phyloP scores from a whole-genome alignment of 2,329 filamentous ascomycete species.

The Emmonsia crescens region DNA sequence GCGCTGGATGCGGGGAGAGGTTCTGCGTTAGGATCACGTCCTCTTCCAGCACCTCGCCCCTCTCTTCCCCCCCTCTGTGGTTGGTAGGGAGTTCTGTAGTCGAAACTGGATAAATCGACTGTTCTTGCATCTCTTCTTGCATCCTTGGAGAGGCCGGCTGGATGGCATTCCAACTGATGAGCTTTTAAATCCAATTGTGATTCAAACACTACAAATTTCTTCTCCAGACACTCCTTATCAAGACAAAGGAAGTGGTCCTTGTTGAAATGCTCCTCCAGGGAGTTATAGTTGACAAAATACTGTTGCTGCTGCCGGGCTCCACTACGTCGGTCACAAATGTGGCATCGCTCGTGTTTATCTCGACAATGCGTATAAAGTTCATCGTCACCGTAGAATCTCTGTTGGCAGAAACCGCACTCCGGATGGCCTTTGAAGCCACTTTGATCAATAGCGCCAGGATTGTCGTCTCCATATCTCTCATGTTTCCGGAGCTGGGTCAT shows the following conservation, averaged over 20 bases:
- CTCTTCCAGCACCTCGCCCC: conserved; percentile 51
- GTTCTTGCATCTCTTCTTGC: conserved; percentile 69
- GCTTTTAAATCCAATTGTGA: conserved; percentile 91
- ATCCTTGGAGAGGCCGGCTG: conserved; percentile 68
- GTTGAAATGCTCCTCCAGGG: conserved; percentile 75
- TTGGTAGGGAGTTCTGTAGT: conserved; percentile 62
- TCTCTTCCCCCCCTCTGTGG: conserved; percentile 48
- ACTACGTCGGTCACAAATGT: conserved; percentile 70
- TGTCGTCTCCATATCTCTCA: conserved; percentile 83
- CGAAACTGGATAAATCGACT: conserved; percentile 81
- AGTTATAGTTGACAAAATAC: conserved; percentile 83
- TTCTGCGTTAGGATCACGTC: conserved; percentile 79
- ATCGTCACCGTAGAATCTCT: conserved; percentile 91
- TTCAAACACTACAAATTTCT: conserved; percentile 95
- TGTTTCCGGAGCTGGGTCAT: conserved; percentile 71
- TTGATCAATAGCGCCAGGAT: conserved; percentile 78
- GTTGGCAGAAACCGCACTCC: conserved; percentile 81
- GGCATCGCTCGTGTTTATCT: conserved; percentile 88
- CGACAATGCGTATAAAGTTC: conserved; percentile 90
- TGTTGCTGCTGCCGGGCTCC: conserved; percentile 64
- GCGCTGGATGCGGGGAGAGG: conserved; percentile 64
- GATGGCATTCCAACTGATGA: conserved; percentile 78
- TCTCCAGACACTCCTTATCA: conserved; percentile 81
- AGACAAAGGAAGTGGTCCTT: conserved; percentile 77
- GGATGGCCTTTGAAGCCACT: conserved; percentile 95